Evolutionary conservation across 1,284 basidiomycete genomes (phyloP).

Genomic region (Xerocomus amazonicus): DNA sequence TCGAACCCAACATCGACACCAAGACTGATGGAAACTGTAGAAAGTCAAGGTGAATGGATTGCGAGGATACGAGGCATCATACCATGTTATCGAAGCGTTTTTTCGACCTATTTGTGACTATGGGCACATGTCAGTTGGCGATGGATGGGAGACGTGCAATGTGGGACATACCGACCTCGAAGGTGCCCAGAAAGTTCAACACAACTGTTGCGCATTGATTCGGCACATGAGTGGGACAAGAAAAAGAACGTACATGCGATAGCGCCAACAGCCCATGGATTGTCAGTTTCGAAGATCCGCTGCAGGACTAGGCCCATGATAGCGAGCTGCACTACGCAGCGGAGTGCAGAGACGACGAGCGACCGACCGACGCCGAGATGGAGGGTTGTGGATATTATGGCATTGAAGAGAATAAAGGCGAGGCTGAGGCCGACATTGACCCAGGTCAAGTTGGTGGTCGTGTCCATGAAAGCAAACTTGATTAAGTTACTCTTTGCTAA

Average conservation of each 20-base stretch:
- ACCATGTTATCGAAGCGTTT: constrained; percentile 75
- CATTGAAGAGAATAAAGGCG: constrained; percentile 66
- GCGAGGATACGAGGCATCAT: constrained; percentile 35
- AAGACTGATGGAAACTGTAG: constrained; percentile 68
- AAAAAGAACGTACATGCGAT: constrained; percentile 56
- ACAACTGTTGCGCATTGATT: constrained; percentile 40
- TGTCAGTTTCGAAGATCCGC: constrained; percentile 70
- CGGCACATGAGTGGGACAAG: background rate
- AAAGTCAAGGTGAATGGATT: constrained; percentile 1
- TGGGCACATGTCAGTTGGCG: background rate
- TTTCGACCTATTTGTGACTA: constrained; percentile 69
- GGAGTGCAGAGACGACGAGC: constrained; percentile 62
- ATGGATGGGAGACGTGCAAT: background rate
- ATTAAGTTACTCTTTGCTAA: constrained; percentile 6
- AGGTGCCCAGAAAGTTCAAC: constrained; percentile 69
- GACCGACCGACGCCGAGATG: constrained; percentile 67
- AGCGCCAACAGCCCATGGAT: constrained; percentile 68
- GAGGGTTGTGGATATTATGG: constrained; percentile 58
- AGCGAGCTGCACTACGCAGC: constrained; percentile 76
- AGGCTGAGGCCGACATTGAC: constrained; percentile 71
- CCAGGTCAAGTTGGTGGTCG: constrained; percentile 50
- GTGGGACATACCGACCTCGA: constrained; percentile 53
- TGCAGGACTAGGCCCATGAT: constrained; percentile 69
- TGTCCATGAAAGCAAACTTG: no score
- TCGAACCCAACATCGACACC: constrained; percentile 66